Percentiles rank a stretch among this genome's conserved stretches.
These are phyloP conservation scores for Daldinia childiae DNA, from an alignment of 495 filamentous ascomycete genomes.

Conservation along the genomic window DNA sequence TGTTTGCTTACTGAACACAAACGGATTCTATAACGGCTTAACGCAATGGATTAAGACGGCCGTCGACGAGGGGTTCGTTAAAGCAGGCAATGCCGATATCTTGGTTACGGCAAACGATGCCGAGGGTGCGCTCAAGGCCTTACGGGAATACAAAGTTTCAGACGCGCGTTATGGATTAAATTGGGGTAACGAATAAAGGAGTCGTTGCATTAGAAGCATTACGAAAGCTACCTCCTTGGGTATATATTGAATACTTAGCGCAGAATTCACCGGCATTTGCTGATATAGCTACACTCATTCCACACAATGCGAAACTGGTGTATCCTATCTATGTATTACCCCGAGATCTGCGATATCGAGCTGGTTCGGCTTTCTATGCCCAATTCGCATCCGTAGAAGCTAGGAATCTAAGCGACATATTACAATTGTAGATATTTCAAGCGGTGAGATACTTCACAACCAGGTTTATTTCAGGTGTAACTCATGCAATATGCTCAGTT, in stretches of 20 bases:
- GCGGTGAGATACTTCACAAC: not conserved
- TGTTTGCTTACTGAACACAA: conserved; percentile 83
- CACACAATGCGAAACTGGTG: conserved; percentile 13
- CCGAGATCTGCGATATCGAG: not conserved
- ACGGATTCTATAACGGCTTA: conserved; percentile 91
- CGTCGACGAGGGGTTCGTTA: conserved; percentile 80
- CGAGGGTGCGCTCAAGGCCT: conserved; percentile 73
- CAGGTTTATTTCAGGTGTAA: not conserved
- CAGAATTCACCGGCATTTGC: not conserved
- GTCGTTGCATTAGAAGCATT: conserved; percentile 24
- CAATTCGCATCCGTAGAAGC: not conserved
- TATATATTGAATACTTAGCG: conserved; percentile 14
- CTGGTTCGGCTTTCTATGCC: not conserved
- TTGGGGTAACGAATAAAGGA: conserved; percentile 73
- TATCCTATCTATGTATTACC: not conserved
- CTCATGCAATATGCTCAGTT: not conserved
- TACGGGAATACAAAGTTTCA: conserved; percentile 79
- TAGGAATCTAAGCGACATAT: conserved; percentile 1
- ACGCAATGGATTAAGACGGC: conserved; percentile 82
- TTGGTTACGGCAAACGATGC: conserved; percentile 76
- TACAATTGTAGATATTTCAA: not conserved
- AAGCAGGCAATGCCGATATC: conserved; percentile 72
- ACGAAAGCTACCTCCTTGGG: conserved; percentile 2
- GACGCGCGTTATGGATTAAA: conserved; percentile 79
- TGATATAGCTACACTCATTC: conserved; percentile 1